Evolutionary conservation across 2,329 filamentous ascomycete genomes (phyloP), one percentile per base, ranked within the genome.

Genomic region (Periconia macrospinosa): DNA sequence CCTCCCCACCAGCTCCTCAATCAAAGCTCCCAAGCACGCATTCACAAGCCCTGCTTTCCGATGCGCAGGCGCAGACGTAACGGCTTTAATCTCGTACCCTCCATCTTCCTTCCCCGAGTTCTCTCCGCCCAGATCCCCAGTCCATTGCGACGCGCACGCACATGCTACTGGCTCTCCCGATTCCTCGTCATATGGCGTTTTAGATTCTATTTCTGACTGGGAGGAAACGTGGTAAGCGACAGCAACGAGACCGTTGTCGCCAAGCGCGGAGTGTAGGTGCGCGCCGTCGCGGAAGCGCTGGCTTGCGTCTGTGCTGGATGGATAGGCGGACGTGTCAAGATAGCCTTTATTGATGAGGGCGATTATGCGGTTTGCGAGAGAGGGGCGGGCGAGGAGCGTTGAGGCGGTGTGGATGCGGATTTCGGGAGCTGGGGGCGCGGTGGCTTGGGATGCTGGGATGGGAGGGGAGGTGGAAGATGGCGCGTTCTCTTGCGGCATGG

Each of bases 1-100:
- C n/a, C 27, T 45, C 45, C 43, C 41, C 17, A 47, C 30, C 11
- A 45, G 2, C 19, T 53, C 45, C 18, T 45, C 30, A 8, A 18
- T 20, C 14, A 49, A 6, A n/a, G 41, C 49, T 10, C 41, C 19
- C 19, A 43, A 43, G 40, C 46, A 48, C 43, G 27, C 27, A n/a
- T 42, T 44, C 18, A 45, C 37, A 1, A 56, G 17, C 18, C 47
- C 47, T 23, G 27, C 47, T 41, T 53, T 49, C 14, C 15, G 14
- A 11, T 13, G 50, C 27, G 40, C 42, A 6, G 6, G 14, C 46
- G 17, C 27, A n/a, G 41, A 47, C 15, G 18, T 47, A 23, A 56
- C 50, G 45, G 45, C 27, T 41, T 56, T 50, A 15, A 53, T 44
- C 47, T 53, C 54, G 46, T 40, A 53, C 2, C 47, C 50, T 18